Percentiles rank a stretch among this genome's conserved stretches.
phyloP scores from a whole-genome alignment of 148 eudicot species.

The Heliosperma pusillum region DNA sequence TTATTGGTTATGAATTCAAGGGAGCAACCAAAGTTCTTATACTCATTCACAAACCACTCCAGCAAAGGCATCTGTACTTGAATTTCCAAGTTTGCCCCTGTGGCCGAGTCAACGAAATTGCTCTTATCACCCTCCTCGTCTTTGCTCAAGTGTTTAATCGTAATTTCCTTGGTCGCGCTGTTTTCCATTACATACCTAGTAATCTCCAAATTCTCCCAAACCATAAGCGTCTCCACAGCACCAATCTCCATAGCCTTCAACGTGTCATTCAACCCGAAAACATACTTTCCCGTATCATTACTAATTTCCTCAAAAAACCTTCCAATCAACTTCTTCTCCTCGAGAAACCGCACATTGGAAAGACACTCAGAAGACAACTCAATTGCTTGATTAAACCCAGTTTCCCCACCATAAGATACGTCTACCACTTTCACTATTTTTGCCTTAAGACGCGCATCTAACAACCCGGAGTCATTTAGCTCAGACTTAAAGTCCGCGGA shows the following conservation, averaged over 20 bases:
- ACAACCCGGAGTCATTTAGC: constrained; percentile 27
- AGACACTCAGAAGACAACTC: constrained; percentile 25
- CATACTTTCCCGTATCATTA: constrained; percentile 30
- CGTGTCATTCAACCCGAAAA: constrained; percentile 29
- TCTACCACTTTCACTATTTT: constrained; percentile 21
- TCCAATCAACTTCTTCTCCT: constrained; percentile 29
- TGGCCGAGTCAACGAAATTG: constrained; percentile 19
- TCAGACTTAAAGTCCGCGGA: constrained; percentile 27
- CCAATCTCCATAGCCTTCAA: constrained; percentile 31
- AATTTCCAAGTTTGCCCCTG: constrained; percentile 22
- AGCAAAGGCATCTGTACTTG: constrained; percentile 21
- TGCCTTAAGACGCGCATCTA: constrained; percentile 26
- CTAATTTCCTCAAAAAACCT: constrained; percentile 28
- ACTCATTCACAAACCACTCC: constrained; percentile 34
- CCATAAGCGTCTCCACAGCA: constrained; percentile 28
- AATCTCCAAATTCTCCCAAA: constrained; percentile 29
- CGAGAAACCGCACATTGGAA: constrained; percentile 25
- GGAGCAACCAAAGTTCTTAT: constrained; percentile 28
- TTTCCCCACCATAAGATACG: constrained; percentile 31
- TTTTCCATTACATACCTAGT: constrained; percentile 24
- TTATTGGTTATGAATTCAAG: constrained; percentile 29
- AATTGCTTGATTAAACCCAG: constrained; percentile 30
- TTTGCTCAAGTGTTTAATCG: constrained; percentile 24
- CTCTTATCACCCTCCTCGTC: constrained; percentile 25
- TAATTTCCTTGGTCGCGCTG: constrained; percentile 9